Base-by-base conservation (phyloP, 1,139 yeast species). In the Kodamaea anthophila region DNA sequence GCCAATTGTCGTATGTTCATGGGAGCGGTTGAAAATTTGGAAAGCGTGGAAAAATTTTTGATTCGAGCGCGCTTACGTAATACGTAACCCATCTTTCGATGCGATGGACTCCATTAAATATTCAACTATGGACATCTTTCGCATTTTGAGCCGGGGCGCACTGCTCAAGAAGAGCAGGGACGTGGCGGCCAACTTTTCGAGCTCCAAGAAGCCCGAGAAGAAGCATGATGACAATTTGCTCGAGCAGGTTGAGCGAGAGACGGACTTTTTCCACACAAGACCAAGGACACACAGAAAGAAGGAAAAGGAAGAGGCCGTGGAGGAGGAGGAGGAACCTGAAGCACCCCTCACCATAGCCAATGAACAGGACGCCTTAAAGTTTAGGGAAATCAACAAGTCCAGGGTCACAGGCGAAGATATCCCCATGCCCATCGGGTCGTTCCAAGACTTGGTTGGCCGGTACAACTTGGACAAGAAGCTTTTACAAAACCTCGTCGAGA, bases 371-470 rank as follows among this genome's bases (percentile, higher is more conserved):
- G 91, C 93, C 1, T 47, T 43, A 3, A 53, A 48, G 14, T 63
- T 77, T 36, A 67, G 95, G 39, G 69, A 69, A 37, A 47, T 65
- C 3, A 67, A 76, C 43, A 66, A 65, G 38, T 72, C 77, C 28
- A 83, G 82, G 40, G 77, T 84, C 18, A 63, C 80, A 1, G 96
- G 96, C 23, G 70, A 69, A 28, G 94, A 85, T 53, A 54, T 82
- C 5, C 96, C 96, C 7, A 56, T 83, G 20, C 96, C 97, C 3
- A 79, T 91, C 34, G 93, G 91, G 2, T 81, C 94, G 1, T 91
- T 91, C 53, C 79, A 80, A 40, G 96, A 87, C 52, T 63, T 91
- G 39, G 67, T 73, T 3, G 55, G 73, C 1, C 65, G 95, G 35
- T 87, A 79, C 54, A 61, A 75, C 26, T 58, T 91, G 23, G 80